Conservation (phyloP, 2,329 filamentous ascomycete species). For the Didymella segeticola region DNA sequence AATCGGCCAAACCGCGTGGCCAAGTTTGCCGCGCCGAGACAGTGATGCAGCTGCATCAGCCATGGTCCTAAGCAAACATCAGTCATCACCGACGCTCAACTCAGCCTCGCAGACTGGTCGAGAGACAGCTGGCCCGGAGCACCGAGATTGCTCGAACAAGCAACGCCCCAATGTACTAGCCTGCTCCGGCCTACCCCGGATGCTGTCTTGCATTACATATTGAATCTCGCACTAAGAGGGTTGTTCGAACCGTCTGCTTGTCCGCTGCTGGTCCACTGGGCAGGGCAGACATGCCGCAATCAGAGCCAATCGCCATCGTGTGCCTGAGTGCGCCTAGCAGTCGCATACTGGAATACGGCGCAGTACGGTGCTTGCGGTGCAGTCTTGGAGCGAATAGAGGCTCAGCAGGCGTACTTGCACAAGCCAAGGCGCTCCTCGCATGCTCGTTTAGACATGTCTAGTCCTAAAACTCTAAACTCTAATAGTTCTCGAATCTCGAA, state of each 20-base stretch:
- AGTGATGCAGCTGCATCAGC: slow-evolving; percentile 17
- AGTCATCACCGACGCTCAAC: slow-evolving; percentile 18
- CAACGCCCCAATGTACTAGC: slow-evolving; percentile 9
- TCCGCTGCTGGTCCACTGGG: slow-evolving; percentile 17
- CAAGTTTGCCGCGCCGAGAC: slow-evolving; percentile 13
- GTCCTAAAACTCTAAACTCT: not conserved
- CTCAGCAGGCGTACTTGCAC: not conserved
- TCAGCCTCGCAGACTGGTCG: slow-evolving; percentile 33
- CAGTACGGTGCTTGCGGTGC: not conserved
- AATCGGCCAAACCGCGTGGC: slow-evolving; percentile 25
- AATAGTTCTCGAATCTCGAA: too few species aligned
- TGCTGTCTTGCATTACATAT: too few species aligned
- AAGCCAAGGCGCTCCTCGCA: not conserved
- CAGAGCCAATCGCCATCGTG: not conserved
- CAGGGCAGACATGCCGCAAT: slow-evolving; percentile 4
- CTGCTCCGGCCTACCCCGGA: slow-evolving; percentile 20
- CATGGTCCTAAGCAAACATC: slow-evolving; percentile 1
- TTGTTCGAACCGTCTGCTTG: slow-evolving; percentile 6
- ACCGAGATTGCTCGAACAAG: slow-evolving; percentile 8
- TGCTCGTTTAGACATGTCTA: not conserved
- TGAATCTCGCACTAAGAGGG: slow-evolving; percentile 11
- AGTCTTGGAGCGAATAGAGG: not conserved
- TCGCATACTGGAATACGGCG: not conserved
- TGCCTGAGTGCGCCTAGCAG: not conserved
- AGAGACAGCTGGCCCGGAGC: slow-evolving; percentile 16